Base-by-base conservation (phyloP, 768 basidiomycete genomes). In the Agrocybe pediades region DNA sequence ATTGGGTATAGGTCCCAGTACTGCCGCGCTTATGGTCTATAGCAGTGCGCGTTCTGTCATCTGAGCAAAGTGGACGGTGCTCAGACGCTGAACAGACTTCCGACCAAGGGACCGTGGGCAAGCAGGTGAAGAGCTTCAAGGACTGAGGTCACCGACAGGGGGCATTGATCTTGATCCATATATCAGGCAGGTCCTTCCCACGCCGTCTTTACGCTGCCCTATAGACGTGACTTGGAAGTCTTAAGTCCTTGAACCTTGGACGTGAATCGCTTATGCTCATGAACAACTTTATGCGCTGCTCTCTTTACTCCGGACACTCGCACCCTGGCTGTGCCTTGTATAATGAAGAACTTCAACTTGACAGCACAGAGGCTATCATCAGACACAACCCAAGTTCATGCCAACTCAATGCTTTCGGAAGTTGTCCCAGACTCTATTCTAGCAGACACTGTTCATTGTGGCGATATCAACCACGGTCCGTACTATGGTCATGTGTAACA, bases 401-500 rank as follows among this genome's bases (percentile, higher is more conserved):
- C 25, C 45, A 46, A 24, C 9, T 9, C 1, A 2, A 42, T 41
- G 9, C 6, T 16, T 41, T n/a, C n/a, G n/a, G n/a, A n/a, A n/a
- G n/a, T n/a, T n/a, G n/a, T n/a, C n/a, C n/a, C n/a, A n/a, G n/a
- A n/a, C n/a, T n/a, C n/a, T n/a, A n/a, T n/a, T n/a, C n/a, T n/a
- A n/a, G n/a, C n/a, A n/a, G n/a, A n/a, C n/a, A n/a, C 17, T 20
- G 20, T 43, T 24, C 2, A 13, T 3, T 24, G 20, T n/a, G 11
- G 3, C 2, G 17, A 43, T 50, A 42, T 17, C 13, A 9, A 9
- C 13, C 21, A 42, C 49, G 49, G 49, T n/a, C 49, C 49, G 49
- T 50, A 4, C 16, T n/a, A 24, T 50, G 33, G 44, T 52, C 51
- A 52, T 52, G 33, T 45, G 51, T 21, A 45, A n/a, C 17, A 36